Percentiles rank a stretch among this genome's conserved stretches.
These are phyloP conservation scores for Obelidium mucronatum DNA, from an alignment of 192 early-diverging fungal genomes.

Conservation along the genomic window DNA sequence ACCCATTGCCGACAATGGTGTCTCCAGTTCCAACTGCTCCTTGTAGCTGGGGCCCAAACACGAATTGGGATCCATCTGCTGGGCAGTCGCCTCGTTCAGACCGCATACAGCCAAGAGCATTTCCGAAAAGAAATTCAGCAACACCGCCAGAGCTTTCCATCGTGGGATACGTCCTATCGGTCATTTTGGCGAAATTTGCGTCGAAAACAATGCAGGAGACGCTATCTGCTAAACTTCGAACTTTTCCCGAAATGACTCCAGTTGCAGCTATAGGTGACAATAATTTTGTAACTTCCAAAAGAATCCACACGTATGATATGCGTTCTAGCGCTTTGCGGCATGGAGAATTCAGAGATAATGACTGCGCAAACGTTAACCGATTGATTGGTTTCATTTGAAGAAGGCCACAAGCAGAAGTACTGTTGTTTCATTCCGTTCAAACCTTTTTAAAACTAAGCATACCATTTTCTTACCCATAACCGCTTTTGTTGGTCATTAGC, in stretches of 20 bases:
- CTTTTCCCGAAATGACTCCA: not conserved
- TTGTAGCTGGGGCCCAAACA: conserved; percentile 30
- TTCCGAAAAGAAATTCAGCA: conserved; percentile 28
- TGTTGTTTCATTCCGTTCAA: not conserved
- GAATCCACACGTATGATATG: conserved; percentile 21
- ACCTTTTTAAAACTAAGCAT: not conserved
- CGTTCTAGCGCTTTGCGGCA: conserved; percentile 33
- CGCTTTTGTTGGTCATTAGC: conserved; percentile 29
- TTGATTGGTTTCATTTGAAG: conserved; percentile 18
- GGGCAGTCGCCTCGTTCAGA: conserved; percentile 12
- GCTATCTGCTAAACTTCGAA: conserved; percentile 3
- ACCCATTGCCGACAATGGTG: conserved; percentile 24
- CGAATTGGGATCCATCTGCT: conserved; percentile 9
- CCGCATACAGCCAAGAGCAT: conserved; percentile 35
- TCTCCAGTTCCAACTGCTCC: conserved; percentile 25
- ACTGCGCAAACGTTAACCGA: conserved; percentile 15
- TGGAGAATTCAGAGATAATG: conserved; percentile 27
- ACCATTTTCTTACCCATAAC: conserved; percentile 10
- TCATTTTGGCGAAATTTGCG: not conserved
- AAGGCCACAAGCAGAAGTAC: conserved; percentile 28
- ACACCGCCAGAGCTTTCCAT: conserved; percentile 22
- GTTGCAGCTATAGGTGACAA: conserved; percentile 33
- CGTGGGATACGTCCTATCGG: conserved; percentile 25
- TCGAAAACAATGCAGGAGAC: conserved; percentile 31
- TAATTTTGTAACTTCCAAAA: conserved; percentile 22